These are phyloP conservation scores for Drechslerella coelobrocha DNA, from an alignment of 2,329 filamentous ascomycete genomes.

Conservation along the genomic window DNA sequence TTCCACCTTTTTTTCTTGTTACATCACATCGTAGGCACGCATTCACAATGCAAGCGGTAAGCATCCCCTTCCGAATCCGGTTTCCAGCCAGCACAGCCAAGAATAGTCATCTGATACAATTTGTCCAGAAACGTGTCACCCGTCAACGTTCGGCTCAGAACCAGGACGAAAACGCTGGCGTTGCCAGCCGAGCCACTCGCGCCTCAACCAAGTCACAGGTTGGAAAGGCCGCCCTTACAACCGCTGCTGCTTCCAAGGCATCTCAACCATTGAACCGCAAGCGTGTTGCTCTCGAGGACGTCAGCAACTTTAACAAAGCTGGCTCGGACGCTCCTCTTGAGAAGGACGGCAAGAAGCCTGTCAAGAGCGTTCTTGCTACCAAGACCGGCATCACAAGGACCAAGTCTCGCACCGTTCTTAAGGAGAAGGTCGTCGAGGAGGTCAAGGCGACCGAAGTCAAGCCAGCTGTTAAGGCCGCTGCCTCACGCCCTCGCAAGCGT, in stretches of 20 bases:
- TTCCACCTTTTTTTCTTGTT: conserved; percentile 4
- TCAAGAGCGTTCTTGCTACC: conserved; percentile 67
- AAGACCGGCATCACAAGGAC: conserved; percentile 70
- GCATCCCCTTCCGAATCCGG: neutral
- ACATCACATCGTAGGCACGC: conserved; percentile 13
- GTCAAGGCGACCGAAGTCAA: conserved; percentile 73
- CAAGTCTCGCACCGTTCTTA: conserved; percentile 58
- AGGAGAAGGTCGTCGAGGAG: conserved; percentile 68
- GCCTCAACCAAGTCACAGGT: conserved; percentile 36
- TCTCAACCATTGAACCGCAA: conserved; percentile 68
- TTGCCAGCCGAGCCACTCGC: conserved; percentile 48
- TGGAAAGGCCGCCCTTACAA: conserved; percentile 27
- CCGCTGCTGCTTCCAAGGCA: conserved; percentile 61
- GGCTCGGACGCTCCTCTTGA: conserved; percentile 67
- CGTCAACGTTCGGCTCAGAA: conserved; percentile 41
- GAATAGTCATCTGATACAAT: conserved; percentile 1
- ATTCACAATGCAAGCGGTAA: conserved; percentile 49
- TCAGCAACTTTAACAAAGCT: conserved; percentile 90
- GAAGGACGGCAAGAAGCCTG: conserved; percentile 74
- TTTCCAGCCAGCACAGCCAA: neutral
- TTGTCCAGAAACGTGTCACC: conserved; percentile 47
- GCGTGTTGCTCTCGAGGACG: conserved; percentile 86
- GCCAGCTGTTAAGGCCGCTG: conserved; percentile 56
- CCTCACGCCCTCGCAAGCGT: conserved; percentile 53
- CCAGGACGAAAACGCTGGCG: conserved; percentile 47